A percentile compares a stretch with the other conserved stretches of the same genome.
Conservation (phyloP, 768 basidiomycete species). For the Pilatotrama ljubarskyi region DNA sequence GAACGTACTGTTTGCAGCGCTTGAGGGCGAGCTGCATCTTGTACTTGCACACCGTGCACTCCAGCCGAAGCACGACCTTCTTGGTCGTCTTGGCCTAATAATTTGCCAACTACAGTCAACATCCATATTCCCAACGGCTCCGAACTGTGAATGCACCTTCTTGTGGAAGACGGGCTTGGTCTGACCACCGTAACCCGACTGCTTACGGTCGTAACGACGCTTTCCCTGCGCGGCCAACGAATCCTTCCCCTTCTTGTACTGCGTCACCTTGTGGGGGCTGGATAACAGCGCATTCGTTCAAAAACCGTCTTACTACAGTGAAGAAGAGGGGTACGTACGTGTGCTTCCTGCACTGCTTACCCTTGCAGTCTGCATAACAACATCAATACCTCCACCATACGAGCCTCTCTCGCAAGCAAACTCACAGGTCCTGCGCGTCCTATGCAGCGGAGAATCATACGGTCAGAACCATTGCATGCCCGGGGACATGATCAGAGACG, state of each 20-base stretch:
- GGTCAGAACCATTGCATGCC: neutral
- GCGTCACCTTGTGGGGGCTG: slow-evolving; percentile 98
- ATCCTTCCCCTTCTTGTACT: slow-evolving; percentile 99
- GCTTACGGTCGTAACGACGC: slow-evolving; percentile 99
- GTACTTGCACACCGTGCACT: slow-evolving; percentile 98
- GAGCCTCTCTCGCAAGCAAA: slow-evolving; percentile 21
- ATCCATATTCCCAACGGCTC: neutral
- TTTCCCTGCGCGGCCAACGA: slow-evolving; percentile 98
- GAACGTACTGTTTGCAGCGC: slow-evolving; percentile 97
- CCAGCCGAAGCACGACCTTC: slow-evolving; percentile 97
- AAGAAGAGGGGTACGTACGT: slow-evolving; percentile 55
- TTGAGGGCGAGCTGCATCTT: slow-evolving; percentile 96
- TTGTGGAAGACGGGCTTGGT: slow-evolving; percentile 99
- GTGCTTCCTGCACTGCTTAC: slow-evolving; percentile 96
- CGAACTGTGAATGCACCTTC: slow-evolving; percentile 57
- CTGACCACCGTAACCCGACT: slow-evolving; percentile 99
- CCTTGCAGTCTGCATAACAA: slow-evolving; percentile 76
- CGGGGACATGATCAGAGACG: slow-evolving; percentile 34
- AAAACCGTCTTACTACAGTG: neutral
- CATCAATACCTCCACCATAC: slow-evolving; percentile 19
- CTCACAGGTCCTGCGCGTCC: slow-evolving; percentile 97
- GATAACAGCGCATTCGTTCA: slow-evolving; percentile 14
- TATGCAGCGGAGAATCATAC: slow-evolving; percentile 32
- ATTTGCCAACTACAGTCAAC: neutral
- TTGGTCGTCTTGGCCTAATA: slow-evolving; percentile 94